Base-by-base conservation (phyloP, 1,284 basidiomycete species). In the Ceratobasidium sp. region DNA sequence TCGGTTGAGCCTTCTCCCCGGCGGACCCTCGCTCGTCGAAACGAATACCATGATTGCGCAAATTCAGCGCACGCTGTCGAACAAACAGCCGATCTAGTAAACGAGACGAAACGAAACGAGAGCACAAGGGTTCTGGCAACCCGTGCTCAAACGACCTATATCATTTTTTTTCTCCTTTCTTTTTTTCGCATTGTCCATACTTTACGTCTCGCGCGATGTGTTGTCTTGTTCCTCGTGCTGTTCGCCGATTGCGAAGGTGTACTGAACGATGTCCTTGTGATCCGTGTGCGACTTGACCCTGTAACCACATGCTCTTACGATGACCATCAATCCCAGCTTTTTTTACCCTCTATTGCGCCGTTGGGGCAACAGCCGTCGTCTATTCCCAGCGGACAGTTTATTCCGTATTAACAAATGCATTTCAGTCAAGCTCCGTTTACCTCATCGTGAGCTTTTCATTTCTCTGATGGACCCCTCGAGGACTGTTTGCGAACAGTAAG, bases 1-100 rank as follows among this genome's bases (percentile, higher is more conserved):
- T 78, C 87, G 91, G 63, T 83, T 92, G 49, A 84, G 85, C 21
- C 89, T 92, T 75, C 84, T 92, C 75, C 91, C 91, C 71, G 88
- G 88, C 75, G 87, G 86, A 74, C 83, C 88, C 62, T 63, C 74
- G 36, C 84, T 87, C 54, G 81, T 87, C 74, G 90, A 92, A 72
- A 86, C 87, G 60, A 85, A 86, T 36, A 85, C 88, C 76, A 84
- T 84, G 62, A 87, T 92, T 74, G 82, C 86, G 56, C 91, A 92
- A 54, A 86, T 92, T 72, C 89, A 91, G 79, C 89, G 91, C 30
- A 85, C 84, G 76, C 83, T 92, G 73, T 84, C 82, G 74, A 87
- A 88, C 79, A 92, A 92, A 78, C 81, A 56, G 64, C 38, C 63
- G n/a, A 73, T 58, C n/a, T n/a, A n/a, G 44, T 73, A 33, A 40